Evolutionary conservation across 2,329 filamentous ascomycete species (phyloP).

Genomic region (Epichloe elymi): DNA sequence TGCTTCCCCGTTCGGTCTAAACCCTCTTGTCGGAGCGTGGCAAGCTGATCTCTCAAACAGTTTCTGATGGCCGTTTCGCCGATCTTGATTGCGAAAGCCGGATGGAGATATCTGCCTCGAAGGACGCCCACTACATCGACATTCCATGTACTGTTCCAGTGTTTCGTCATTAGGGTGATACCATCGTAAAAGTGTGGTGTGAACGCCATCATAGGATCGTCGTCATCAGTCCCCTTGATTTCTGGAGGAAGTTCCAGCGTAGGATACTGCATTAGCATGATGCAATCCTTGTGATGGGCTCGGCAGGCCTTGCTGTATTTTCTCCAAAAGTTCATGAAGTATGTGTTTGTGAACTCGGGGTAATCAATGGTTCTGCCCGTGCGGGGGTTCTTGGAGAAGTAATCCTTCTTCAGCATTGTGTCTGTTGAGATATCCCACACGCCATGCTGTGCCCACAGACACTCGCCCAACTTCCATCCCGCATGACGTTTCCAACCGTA

Average conservation of each 20-base stretch:
- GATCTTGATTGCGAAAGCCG: constrained; percentile 83
- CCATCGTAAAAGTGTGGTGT: constrained; percentile 95
- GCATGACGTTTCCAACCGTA: constrained; percentile 87
- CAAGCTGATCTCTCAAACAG: constrained; percentile 78
- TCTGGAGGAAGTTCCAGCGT: constrained; percentile 82
- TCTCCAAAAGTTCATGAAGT: constrained; percentile 79
- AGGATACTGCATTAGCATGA: constrained; percentile 84
- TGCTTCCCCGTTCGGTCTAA: constrained; percentile 78
- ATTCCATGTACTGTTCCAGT: constrained; percentile 97
- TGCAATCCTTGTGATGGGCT: constrained; percentile 60
- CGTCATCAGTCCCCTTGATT: constrained; percentile 77
- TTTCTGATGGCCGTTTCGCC: constrained; percentile 91
- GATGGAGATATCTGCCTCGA: constrained; percentile 75
- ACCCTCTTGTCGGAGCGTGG: constrained; percentile 72
- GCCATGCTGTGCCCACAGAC: constrained; percentile 92
- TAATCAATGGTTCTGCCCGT: constrained; percentile 67
- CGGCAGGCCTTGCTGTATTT: constrained; percentile 64
- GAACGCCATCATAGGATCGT: constrained; percentile 83
- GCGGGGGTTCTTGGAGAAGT: constrained; percentile 68
- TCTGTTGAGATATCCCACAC: constrained; percentile 81
- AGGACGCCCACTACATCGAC: constrained; percentile 89
- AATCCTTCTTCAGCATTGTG: constrained; percentile 67
- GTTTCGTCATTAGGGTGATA: constrained; percentile 92
- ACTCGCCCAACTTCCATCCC: constrained; percentile 85
- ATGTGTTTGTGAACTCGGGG: constrained; percentile 76